Evolutionary conservation across 73 alveolate genomes (phyloP).

Genomic region (Paramecium caudatum): DNA sequence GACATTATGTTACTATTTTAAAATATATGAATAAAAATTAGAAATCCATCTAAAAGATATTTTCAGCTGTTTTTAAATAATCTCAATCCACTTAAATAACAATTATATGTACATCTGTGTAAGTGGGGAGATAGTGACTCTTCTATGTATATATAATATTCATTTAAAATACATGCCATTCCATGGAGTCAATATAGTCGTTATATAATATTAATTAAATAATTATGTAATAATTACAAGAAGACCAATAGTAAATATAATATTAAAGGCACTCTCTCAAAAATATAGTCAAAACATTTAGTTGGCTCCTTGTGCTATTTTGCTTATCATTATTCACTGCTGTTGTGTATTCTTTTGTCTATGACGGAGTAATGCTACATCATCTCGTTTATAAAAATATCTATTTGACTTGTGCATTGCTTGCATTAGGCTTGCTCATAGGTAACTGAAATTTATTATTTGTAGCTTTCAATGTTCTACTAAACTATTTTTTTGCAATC

Average conservation of each 20-base stretch:
- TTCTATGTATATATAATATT: too few relatives aligned
- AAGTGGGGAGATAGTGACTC: too few relatives aligned
- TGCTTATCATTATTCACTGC: not conserved
- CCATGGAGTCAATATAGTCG: too few relatives aligned
- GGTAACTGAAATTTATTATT: not conserved
- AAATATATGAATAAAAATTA: not conserved
- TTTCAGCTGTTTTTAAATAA: not conserved
- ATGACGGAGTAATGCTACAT: not conserved
- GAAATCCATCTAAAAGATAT: not conserved
- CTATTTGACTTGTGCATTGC: not conserved
- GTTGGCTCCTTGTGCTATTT: not conserved
- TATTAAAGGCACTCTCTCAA: not conserved
- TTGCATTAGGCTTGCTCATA: not conserved
- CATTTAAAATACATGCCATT: too few relatives aligned
- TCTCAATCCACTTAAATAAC: too few relatives aligned
- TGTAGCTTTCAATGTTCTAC: not conserved
- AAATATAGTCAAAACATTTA: not conserved
- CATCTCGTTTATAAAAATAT: not conserved
- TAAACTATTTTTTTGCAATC: not conserved
- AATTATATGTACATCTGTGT: too few relatives aligned
- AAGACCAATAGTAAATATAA: not conserved
- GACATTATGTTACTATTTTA: slow-evolving; percentile 22
- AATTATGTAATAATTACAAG: slow-evolving; percentile 2
- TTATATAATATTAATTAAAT: not conserved
- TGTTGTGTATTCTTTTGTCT: not conserved